A percentile compares a stretch with the other conserved stretches of the same genome.
phyloP scores from a whole-genome alignment of 2,329 filamentous ascomycete genomes.

The Cercospora citrullina region DNA sequence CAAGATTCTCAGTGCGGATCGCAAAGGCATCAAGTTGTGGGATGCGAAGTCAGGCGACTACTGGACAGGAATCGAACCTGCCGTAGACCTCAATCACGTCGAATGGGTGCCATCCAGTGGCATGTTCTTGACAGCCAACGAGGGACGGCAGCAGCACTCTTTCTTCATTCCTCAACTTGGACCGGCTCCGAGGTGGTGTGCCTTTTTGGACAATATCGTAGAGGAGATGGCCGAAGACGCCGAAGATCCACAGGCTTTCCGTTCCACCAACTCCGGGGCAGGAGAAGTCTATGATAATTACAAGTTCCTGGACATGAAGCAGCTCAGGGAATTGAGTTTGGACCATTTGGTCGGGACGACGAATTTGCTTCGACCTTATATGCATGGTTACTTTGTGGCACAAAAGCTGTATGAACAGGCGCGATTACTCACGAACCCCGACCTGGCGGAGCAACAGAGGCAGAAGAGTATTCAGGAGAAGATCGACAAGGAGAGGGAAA shows the following conservation, averaged over 20 bases:
- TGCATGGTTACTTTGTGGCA: constrained; percentile 98
- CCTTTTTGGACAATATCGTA: constrained; percentile 94
- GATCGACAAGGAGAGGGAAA: constrained; percentile 95
- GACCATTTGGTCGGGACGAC: constrained; percentile 89
- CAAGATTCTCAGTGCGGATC: constrained; percentile 68
- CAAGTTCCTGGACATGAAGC: constrained; percentile 90
- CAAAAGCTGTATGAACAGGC: constrained; percentile 96
- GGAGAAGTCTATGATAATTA: constrained; percentile 96
- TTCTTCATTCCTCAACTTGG: constrained; percentile 95
- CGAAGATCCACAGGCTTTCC: constrained; percentile 61
- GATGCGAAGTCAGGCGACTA: constrained; percentile 77
- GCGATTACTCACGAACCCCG: constrained; percentile 86
- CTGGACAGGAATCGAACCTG: constrained; percentile 94
- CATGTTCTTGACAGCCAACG: constrained; percentile 95
- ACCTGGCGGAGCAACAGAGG: constrained; percentile 88
- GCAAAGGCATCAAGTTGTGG: constrained; percentile 97
- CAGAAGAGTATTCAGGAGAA: constrained; percentile 90
- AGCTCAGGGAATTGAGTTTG: constrained; percentile 81
- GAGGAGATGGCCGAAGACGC: constrained; percentile 93
- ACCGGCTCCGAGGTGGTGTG: constrained; percentile 91
- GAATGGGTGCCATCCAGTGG: constrained; percentile 89
- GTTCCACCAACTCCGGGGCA: constrained; percentile 43
- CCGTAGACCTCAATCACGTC: constrained; percentile 92
- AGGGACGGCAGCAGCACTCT: constrained; percentile 90
- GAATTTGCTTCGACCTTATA: constrained; percentile 87